Percentiles rank a stretch among this genome's conserved stretches.
These are phyloP conservation scores for Casaregolazyma suthepensis DNA, from an alignment of 1,139 yeast species.

Conservation along the genomic window DNA sequence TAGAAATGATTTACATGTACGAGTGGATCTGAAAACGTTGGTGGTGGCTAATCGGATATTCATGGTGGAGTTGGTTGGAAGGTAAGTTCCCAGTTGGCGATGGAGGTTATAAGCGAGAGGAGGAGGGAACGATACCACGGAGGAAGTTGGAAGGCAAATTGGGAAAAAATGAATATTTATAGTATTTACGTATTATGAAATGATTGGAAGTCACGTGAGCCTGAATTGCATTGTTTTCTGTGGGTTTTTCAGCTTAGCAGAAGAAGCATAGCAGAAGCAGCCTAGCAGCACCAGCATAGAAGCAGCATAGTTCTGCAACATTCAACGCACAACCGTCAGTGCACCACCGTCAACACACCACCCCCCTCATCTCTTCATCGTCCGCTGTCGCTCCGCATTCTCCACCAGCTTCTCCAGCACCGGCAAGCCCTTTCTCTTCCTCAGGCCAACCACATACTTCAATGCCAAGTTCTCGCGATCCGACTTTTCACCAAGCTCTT, in stretches of 20 bases:
- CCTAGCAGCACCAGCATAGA: not conserved
- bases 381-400: slow-evolving; percentile 91
- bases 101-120: not conserved
- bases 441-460: slow-evolving; percentile 70
- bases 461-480: slow-evolving; percentile 90
- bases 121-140: not conserved
- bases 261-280: too few species aligned
- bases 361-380: slow-evolving; percentile 30
- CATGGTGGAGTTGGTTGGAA: not conserved
- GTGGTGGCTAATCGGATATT: not conserved
- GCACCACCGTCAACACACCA: not conserved
- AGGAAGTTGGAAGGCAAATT: too few species aligned
- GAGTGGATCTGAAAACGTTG: not conserved
- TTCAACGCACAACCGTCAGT: too few species aligned
- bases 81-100: not conserved
- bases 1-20: not conserved
- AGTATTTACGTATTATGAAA: too few species aligned
- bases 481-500: slow-evolving; percentile 86
- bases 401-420: slow-evolving; percentile 85
- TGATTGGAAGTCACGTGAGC: not conserved
- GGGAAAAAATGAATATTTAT: too few species aligned
- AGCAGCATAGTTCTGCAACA: too few species aligned
- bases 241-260: too few species aligned
- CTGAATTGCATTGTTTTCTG: not conserved
- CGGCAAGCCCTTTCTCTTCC: slow-evolving; percentile 83